Base-by-base conservation (phyloP, 108 stramenopile species). In the Aurantiochytrium sp. region DNA sequence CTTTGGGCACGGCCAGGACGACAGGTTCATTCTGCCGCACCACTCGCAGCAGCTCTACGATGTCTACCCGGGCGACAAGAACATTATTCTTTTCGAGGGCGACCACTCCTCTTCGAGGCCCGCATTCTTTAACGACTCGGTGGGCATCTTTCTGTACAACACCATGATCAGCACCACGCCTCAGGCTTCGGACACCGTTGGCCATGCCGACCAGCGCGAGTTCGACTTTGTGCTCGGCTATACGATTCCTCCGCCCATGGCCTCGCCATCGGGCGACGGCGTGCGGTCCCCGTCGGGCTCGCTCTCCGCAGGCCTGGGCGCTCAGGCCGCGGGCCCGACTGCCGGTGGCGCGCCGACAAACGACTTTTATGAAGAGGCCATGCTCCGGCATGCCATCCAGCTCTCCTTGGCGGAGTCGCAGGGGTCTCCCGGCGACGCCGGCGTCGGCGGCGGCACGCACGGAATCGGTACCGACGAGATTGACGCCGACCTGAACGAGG, bases 11-110 rank as follows among this genome's bases (percentile, higher is more conserved):
- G 93, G 55, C 1, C n/a, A 55, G 4, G 65, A 30, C 21, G 93
- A 94, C 87, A 55, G 90, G 54, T 93, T 94, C 86, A 91, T 94
- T 55, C 48, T 41, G 34, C 88, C 90, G 4, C 87, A 91, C 53
- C 93, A 93, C 65, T 52, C 68, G 37, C 55, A 85, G 68, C 34
- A 52, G 36, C 48, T 89, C 55, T 69, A 90, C 59, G 93, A 91
- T 45, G 86, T 52, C 30, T 94, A 94, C 85, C 91, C 68, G 21
- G 93, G 93, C 17, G 93, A 93, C 90, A 94, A 94, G 89, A 91
- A 93, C 52, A 37, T 92, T 30, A 39, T 92, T 15, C 21, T 88
- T 24, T 92, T 94, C 24, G 91, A 92, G 21, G 93, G 93, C 19
- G 92, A 93, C 85, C 92, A 94, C 90, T 92, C 93, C 87, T 41